These are phyloP conservation scores for Barnettozyma californica DNA, from an alignment of 805 yeast species.

Conservation along the genomic window DNA sequence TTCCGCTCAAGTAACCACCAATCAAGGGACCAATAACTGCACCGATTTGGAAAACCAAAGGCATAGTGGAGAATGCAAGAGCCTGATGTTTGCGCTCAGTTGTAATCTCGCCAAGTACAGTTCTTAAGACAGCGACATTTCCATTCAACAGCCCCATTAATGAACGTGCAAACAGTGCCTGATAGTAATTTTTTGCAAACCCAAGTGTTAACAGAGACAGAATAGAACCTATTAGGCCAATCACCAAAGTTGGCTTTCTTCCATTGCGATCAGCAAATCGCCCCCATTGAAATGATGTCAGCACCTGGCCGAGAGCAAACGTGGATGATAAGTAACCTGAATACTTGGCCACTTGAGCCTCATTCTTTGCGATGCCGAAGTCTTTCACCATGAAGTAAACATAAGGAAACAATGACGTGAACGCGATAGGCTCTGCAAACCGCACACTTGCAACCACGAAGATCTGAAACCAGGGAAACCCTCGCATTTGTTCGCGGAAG, in stretches of 20 bases:
- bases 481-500: slow-evolving; percentile 48
- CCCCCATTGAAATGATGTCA: slow-evolving; percentile 60
- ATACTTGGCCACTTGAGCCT: slow-evolving; percentile 51
- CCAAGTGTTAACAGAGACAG: slow-evolving; percentile 47
- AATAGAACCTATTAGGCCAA: slow-evolving; percentile 50
- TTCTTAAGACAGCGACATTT: slow-evolving; percentile 59
- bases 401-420: slow-evolving; percentile 60
- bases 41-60: slow-evolving; percentile 58
- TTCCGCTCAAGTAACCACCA: slow-evolving; percentile 45
- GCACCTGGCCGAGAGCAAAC: slow-evolving; percentile 57
- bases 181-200: slow-evolving; percentile 43
- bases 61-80: slow-evolving; percentile 55
- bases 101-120: slow-evolving; percentile 57
- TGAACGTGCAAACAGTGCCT: slow-evolving; percentile 49
- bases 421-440: slow-evolving; percentile 58
- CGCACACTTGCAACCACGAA: slow-evolving; percentile 39
- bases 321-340: slow-evolving; percentile 58
- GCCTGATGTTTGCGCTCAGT: slow-evolving; percentile 54
- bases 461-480: slow-evolving; percentile 51
- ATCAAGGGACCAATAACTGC: slow-evolving; percentile 56
- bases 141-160: slow-evolving; percentile 57
- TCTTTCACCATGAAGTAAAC: slow-evolving; percentile 59
- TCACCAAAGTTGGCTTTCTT: slow-evolving; percentile 46
- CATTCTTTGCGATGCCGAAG: slow-evolving; percentile 44
- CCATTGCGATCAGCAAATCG: slow-evolving; percentile 48